These are phyloP conservation scores for Trypanosoma congolense DNA, from an alignment of 208 protist genomes.

Conservation along the genomic window DNA sequence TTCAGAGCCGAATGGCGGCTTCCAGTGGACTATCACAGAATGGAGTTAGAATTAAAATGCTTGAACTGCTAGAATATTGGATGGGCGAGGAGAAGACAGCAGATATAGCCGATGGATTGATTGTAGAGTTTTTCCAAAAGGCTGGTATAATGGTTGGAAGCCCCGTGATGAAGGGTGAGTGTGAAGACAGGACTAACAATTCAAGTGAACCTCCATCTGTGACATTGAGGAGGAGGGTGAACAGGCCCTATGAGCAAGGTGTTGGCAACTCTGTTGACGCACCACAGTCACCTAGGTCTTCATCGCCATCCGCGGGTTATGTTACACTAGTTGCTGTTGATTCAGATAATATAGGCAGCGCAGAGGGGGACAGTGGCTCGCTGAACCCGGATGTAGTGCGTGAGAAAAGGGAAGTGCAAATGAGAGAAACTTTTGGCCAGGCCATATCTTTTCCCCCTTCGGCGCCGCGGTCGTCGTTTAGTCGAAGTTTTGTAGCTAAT, in stretches of 20 bases:
- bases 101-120: slow-evolving; percentile 30
- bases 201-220: not conserved
- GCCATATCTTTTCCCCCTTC: too few species aligned
- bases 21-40: slow-evolving; percentile 2
- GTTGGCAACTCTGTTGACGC: too few species aligned
- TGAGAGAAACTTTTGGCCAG: too few species aligned
- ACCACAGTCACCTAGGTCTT: too few species aligned
- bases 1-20: slow-evolving; percentile 8
- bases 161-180: not conserved
- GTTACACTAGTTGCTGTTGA: too few species aligned
- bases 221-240: not conserved
- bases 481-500: not conserved
- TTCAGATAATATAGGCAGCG: too few species aligned
- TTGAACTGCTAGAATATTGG: slow-evolving; percentile 70
- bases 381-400: too few species aligned
- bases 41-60: slow-evolving; percentile 42
- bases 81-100: slow-evolving; percentile 39
- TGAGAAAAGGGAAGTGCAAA: too few species aligned
- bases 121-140: slow-evolving; percentile 32
- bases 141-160: slow-evolving; percentile 1
- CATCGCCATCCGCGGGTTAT: too few species aligned
- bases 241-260: too few species aligned
- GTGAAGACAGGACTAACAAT: not conserved
- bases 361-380: too few species aligned
- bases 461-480: too few species aligned